Evolutionary conservation across 176 grass and related monocot genomes (phyloP), one percentile per base, ranked within the genome.

Genomic region (Zoysia pacifica): DNA sequence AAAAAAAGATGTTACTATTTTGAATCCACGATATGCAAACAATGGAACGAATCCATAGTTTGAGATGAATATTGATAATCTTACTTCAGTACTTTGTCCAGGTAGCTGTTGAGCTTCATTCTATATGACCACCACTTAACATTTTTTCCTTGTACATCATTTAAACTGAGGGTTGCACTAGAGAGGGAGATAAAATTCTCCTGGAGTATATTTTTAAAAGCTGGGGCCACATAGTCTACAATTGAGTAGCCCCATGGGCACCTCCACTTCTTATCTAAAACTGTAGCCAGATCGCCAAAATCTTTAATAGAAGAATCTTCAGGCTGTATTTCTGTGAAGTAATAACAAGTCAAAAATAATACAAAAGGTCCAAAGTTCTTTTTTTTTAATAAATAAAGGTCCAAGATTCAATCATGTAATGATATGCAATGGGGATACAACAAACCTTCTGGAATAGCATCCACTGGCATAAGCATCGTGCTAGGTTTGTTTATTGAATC

Each of bases 241-340:
- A 94, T 79, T 91, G 53, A 83, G 59, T 69, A 90, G 48, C 72
- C 88, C 95, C 95, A 94, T 48, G 91, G 95, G 78, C 95, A 94
- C 59, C 66, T 69, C 95, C 90, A 94, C 5, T 84, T 87, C 71
- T 87, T 98, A 75, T 86, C 53, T 53, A 51, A 62, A 44, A 50
- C 7, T 16, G 36, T 62, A 12, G 48, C 73, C 65, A 41, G 48
- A 77, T 81, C 66, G 15, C 36, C 51, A 40, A 87, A 60, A 56
- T 84, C 79, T 81, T 84, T 82, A 14, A 66, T 76, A 76, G 48
- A 88, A 58, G 41, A 54, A 83, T 76, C 83, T 77, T 80, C 87
- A 72, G 67, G 45, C 58, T 88, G 85, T 6, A 9, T 41, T 79
- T 86, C 94, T 97, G 87, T 53, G 43, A 84, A 87, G 61, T 75